These are phyloP conservation scores for Exophiala oligosperma DNA, from an alignment of 2,329 filamentous ascomycete genomes.

Conservation along the genomic window DNA sequence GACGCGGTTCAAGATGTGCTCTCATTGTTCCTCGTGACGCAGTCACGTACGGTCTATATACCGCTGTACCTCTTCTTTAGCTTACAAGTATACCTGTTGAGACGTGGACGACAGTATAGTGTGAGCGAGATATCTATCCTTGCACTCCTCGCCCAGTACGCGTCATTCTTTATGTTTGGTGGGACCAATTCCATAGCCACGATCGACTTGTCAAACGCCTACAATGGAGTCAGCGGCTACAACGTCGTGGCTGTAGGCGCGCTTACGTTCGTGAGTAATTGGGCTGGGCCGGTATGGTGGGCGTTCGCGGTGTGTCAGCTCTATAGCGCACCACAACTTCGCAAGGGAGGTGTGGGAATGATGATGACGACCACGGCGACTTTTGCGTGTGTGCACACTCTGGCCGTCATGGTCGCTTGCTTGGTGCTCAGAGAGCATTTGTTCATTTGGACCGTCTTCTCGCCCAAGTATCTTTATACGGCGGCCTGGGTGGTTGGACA, in stretches of 20 bases:
- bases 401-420: conserved; percentile 85
- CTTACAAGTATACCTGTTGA: conserved; percentile 55
- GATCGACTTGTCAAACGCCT: conserved; percentile 91
- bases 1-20: conserved; percentile 64
- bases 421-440: conserved; percentile 80
- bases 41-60: conserved; percentile 81
- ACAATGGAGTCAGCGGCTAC: conserved; percentile 85
- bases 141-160: conserved; percentile 74
- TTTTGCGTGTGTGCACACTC: conserved; percentile 67
- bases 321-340: conserved; percentile 12
- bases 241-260: conserved; percentile 77
- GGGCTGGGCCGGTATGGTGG: conserved; percentile 91
- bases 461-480: conserved; percentile 90
- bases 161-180: conserved; percentile 85
- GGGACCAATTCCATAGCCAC: conserved; percentile 93
- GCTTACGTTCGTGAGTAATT: conserved; percentile 85
- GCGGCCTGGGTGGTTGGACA: conserved; percentile 84
- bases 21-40: conserved; percentile 78
- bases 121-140: conserved; percentile 65
- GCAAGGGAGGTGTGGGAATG: conserved; percentile 39
- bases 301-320: conserved; percentile 55
- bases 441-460: conserved; percentile 99
- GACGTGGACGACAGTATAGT: conserved; percentile 45
- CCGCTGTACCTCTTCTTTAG: conserved; percentile 79
- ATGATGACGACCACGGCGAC: conserved; percentile 56